These are phyloP conservation scores for Fallopia convolvulus DNA, from an alignment of 148 eudicot genomes.

Conservation along the genomic window DNA sequence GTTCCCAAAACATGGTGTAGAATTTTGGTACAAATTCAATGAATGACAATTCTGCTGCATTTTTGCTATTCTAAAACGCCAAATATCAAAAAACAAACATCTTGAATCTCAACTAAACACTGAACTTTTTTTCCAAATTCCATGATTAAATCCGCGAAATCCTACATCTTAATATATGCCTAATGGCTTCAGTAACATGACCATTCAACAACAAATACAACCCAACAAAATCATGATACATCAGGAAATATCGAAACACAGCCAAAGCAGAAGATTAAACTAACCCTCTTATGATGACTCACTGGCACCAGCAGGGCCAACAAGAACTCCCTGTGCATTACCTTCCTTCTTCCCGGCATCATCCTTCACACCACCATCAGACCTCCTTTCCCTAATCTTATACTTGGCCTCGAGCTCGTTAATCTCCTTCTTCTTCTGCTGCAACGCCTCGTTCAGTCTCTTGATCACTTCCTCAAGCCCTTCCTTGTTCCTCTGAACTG, in stretches of 20 bases:
- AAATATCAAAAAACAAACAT: background rate
- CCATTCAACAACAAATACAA: background rate
- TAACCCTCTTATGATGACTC: slow-evolving; percentile 21
- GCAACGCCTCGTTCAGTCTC: slow-evolving; percentile 67
- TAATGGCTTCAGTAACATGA: background rate
- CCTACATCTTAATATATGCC: background rate
- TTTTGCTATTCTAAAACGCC: background rate
- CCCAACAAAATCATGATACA: background rate
- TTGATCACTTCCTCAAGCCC: slow-evolving; percentile 80
- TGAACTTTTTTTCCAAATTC: background rate
- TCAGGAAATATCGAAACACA: background rate
- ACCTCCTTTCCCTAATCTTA: slow-evolving; percentile 67
- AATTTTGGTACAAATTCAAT: background rate
- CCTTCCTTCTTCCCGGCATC: slow-evolving; percentile 68
- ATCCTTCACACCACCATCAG: slow-evolving; percentile 54
- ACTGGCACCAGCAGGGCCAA: slow-evolving; percentile 62
- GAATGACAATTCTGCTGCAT: background rate
- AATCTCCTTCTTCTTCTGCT: slow-evolving; percentile 76
- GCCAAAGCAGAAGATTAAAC: background rate
- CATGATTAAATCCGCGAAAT: background rate
- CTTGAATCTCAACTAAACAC: background rate
- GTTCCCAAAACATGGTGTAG: background rate
- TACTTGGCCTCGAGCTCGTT: slow-evolving; percentile 74
- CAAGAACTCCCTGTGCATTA: slow-evolving; percentile 88
- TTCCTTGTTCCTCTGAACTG: slow-evolving; percentile 79